Base-by-base conservation (phyloP, 768 basidiomycete species). In the Lactarius sp. region DNA sequence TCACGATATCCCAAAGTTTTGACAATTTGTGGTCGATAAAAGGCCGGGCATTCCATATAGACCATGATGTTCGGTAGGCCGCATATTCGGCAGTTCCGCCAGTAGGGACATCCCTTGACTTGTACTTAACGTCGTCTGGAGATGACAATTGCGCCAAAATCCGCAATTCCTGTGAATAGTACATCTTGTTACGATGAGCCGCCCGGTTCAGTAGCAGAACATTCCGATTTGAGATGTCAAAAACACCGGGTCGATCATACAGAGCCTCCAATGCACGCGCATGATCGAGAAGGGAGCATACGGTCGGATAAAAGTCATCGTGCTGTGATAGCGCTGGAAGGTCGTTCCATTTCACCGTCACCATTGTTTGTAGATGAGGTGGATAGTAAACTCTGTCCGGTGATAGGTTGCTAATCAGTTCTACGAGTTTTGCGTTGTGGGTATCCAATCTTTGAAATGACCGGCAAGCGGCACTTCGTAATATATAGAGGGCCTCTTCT, bases 401-500 rank as follows among this genome's bases (percentile, higher is more conserved):
- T 8, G 58, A 39, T 7, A 64, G 16, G 1, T n/a, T 12, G 6
- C 41, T 39, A 13, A 64, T 64, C 20, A 16, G 18, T 10, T 41
- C 12, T 6, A 64, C 18, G 10, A 64, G 47, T 12, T 55, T 39
- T 41, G 49, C 46, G 10, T 60, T 59, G 12, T 41, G 1, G 3
- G 2, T 3, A 10, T 13, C 63, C 10, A 81, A 69, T 49, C 60
- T 69, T 69, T 77, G 75, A 64, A 83, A 80, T 1, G 81, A 80
- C 33, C 65, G 71, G 52, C 70, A 76, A 7, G 71, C 64, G 8
- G 78, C 75, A 0, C 78, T 78, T 7, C 61, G 64, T 18, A 83
- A 70, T 53, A 77, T 69, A 47, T 71, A 68, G 22, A 81, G 65
- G 1, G 80, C 80, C 55, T 81, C 75, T 44, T 79, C 76, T 0